Percentiles rank a stretch among this genome's conserved stretches.
Evolutionary conservation across 179 eudicot species (phyloP).

Genomic region (Spinacia oleracea): DNA sequence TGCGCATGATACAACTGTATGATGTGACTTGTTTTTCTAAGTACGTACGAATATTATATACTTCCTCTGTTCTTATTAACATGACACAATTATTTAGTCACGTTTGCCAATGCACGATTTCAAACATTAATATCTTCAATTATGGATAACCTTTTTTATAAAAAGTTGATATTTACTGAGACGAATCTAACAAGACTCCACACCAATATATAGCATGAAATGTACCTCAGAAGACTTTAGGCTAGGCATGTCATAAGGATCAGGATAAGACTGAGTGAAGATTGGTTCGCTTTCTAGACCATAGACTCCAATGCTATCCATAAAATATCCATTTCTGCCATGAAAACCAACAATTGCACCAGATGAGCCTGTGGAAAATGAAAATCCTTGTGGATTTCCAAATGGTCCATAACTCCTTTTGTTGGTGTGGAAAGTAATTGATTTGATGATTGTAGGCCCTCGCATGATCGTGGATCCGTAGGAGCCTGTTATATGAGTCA

Average conservation of each 20-base stretch:
- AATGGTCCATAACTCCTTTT: constrained; percentile 45
- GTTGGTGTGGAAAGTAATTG: constrained; percentile 42
- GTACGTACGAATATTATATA: no score
- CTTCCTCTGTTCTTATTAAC: no score
- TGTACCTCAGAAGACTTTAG: constrained; percentile 13
- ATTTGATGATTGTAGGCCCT: constrained; percentile 42
- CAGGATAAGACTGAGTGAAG: constrained; percentile 17
- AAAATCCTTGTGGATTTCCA: constrained; percentile 43
- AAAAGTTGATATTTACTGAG: no score
- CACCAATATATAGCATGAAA: no score
- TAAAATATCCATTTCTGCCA: constrained; percentile 41
- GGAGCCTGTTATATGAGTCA: constrained; percentile 40
- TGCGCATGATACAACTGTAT: no score
- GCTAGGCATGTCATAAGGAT: constrained; percentile 23
- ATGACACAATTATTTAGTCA: no score
- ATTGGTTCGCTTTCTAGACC: constrained; percentile 29
- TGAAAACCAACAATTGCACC: constrained; percentile 44
- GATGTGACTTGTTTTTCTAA: no score
- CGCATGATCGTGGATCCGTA: constrained; percentile 42
- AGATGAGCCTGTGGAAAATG: constrained; percentile 35
- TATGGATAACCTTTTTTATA: no score
- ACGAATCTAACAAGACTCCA: no score
- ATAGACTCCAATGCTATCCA: constrained; percentile 44
- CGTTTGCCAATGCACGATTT: no score
- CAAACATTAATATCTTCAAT: no score